Evolutionary conservation across 257 asterid species (phyloP).

Genomic region (Datura wrightii): DNA sequence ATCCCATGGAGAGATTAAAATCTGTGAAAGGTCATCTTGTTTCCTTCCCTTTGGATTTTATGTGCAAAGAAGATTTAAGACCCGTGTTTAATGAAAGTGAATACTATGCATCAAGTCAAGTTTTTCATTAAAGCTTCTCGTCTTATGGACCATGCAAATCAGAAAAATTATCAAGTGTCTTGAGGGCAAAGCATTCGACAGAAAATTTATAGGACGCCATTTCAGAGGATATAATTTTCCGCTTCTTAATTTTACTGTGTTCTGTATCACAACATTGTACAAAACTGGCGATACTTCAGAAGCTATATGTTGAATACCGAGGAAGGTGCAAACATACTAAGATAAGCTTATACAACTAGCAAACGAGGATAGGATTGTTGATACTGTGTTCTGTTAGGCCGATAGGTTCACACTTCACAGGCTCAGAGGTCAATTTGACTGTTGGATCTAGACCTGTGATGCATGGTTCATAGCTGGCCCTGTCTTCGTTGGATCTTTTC

Average conservation of each 20-base stretch:
- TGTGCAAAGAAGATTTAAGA: constrained; percentile 91
- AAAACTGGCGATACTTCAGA: neutral
- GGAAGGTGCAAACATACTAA: constrained; percentile 12
- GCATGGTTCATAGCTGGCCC: neutral
- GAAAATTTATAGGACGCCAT: neutral
- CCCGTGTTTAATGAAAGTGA: constrained; percentile 95
- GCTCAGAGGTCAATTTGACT: constrained; percentile 19
- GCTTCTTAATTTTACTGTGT: constrained; percentile 1
- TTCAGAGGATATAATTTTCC: neutral
- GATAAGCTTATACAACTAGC: constrained; percentile 12
- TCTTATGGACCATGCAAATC: neutral
- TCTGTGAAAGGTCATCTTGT: constrained; percentile 88
- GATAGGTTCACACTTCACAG: neutral
- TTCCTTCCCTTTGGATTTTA: constrained; percentile 89
- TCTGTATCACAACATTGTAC: neutral
- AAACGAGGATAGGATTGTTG: neutral
- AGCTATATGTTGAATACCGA: neutral
- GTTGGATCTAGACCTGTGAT: neutral
- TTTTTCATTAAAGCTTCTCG: constrained; percentile 60
- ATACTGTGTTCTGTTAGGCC: neutral
- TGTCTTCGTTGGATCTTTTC: neutral
- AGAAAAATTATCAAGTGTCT: neutral
- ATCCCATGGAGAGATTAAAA: constrained; percentile 84
- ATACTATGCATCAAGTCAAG: constrained; percentile 93
- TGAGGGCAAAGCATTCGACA: neutral